Conservation (phyloP, 2,329 filamentous ascomycete species). For the Phyllosticta capitalensis region DNA sequence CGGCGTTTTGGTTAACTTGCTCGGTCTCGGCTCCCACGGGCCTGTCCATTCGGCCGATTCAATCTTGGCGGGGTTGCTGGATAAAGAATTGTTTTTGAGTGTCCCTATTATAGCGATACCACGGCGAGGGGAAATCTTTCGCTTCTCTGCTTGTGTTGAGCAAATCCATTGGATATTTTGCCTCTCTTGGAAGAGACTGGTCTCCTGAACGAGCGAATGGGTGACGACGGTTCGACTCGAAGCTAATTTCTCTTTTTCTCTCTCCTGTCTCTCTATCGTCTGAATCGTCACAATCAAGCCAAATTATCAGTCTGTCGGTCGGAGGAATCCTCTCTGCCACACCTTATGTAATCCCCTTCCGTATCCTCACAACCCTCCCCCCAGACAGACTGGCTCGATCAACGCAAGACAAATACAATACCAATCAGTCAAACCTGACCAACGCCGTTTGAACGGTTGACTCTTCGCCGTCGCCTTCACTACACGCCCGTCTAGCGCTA, state of each 20-base stretch:
- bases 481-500: neutral
- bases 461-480: neutral
- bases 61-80: too few relatives aligned
- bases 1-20: neutral
- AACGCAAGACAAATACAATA: neutral
- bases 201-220: neutral
- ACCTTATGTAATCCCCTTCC: neutral
- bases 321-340: too few relatives aligned
- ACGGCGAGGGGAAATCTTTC: neutral
- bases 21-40: neutral
- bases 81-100: too few relatives aligned
- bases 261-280: neutral
- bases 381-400: neutral
- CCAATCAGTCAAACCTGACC: neutral
- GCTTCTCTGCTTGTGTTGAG: neutral
- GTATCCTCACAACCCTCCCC: neutral
- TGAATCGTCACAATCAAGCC: too few relatives aligned
- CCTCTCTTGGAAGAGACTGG: neutral
- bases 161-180: neutral
- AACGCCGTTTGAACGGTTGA: neutral
- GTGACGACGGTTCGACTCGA: neutral
- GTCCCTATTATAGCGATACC: too few relatives aligned
- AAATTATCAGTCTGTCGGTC: neutral
- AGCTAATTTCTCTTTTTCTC: neutral
- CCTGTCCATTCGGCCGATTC: neutral